phyloP scores from a whole-genome alignment of 805 yeast genomes.

The Candida maltosa region DNA sequence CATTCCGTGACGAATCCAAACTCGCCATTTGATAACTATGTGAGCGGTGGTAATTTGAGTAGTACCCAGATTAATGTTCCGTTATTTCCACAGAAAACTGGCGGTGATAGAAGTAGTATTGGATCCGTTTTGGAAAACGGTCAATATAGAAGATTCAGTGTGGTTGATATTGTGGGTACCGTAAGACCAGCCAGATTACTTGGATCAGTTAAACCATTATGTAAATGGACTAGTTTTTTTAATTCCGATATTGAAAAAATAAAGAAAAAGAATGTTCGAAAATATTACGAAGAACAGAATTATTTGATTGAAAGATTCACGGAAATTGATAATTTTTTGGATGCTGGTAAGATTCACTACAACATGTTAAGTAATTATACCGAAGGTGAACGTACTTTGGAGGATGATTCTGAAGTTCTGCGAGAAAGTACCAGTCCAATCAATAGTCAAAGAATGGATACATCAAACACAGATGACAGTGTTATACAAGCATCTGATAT shows the following conservation, averaged over 20 bases:
- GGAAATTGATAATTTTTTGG: conserved; percentile 64
- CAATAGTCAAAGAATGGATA: background rate
- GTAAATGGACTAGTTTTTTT: conserved; percentile 27
- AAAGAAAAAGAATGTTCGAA: conserved; percentile 24
- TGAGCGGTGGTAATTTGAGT: conserved; percentile 1
- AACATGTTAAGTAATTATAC: conserved; percentile 61
- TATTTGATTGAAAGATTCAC: conserved; percentile 51
- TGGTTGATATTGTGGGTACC: conserved; percentile 9
- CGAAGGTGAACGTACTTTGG: conserved; percentile 12
- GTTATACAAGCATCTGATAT: conserved; percentile 5
- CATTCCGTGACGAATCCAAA: conserved; percentile 30
- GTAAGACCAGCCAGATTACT: conserved; percentile 31
- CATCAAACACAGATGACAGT: background rate
- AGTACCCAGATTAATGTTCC: background rate
- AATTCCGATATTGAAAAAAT: conserved; percentile 13
- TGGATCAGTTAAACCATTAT: conserved; percentile 26
- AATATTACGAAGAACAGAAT: conserved; percentile 59
- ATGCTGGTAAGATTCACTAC: conserved; percentile 62
- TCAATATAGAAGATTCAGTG: conserved; percentile 20
- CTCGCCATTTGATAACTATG: conserved; percentile 11
- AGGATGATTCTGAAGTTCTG: conserved; percentile 5
- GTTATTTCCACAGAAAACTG: conserved; percentile 4
- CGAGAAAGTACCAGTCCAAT: conserved; percentile 4
- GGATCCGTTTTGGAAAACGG: conserved; percentile 17
- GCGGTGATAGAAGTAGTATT: too few species aligned